Base-by-base conservation (phyloP, 1,139 yeast species). In the Scheffersomyces illinoinensis region DNA sequence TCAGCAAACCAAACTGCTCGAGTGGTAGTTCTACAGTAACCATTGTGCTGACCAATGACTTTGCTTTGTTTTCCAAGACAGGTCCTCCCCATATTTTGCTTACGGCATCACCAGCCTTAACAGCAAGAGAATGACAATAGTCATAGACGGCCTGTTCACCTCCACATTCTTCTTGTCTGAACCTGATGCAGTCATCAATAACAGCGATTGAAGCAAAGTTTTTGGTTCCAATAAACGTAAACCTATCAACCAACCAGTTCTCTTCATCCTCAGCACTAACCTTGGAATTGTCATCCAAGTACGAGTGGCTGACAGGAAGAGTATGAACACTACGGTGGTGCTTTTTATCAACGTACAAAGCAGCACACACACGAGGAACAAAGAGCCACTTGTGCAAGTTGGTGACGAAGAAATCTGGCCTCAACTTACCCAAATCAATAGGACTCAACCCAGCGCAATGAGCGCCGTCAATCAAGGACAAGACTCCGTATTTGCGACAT, bases 301-400 rank as follows among this genome's bases (percentile, higher is more conserved):
- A 85, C 8, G 75, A 71, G 59, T 79, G 83, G 53, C 89, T 84
- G 12, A 89, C 74, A 0, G 93, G 92, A 60, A 86, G 65, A 0
- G 91, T 81, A 61, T 88, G 89, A 59, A 89, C 75, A 14, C 66
- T 58, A 1, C 71, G 67, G 59, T 87, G 91, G 66, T 82, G 84
- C 58, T 77, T 74, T 4, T 79, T 77, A 61, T 83, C 81, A 8
- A 85, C 90, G 65, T 89, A 89, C 55, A 90, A 69, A 21, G 87
- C 75, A 0, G 91, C 89, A 63, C 84, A 80, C 0, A 87, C 85
- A 55, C 86, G 76, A 2, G 93, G 91, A 23, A 81, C 80, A 62
- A 69, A 86, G 53, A 79, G 75, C 93, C 93, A 89, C 68, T 90
- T 90, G 76, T 90, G 93, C 47, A 88, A 74, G 66, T 89, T 89